A percentile compares a stretch with the other conserved stretches of the same genome.
Conservation (phyloP, 257 asterid genomes). For the Solanum bulbocastanum region DNA sequence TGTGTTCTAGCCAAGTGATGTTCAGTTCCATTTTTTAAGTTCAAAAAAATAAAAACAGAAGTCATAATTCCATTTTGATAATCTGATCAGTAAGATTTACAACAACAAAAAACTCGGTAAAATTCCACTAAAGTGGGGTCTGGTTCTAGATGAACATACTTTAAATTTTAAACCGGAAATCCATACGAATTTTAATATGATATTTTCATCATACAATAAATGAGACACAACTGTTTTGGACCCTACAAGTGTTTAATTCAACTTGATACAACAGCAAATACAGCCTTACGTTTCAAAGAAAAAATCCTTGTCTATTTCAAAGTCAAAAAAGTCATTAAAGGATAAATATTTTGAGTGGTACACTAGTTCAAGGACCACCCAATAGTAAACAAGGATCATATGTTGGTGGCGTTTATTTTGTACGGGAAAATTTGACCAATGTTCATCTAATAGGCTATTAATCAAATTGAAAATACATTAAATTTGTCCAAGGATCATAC, state of each 20-base stretch:
- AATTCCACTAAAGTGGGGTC: too few species aligned
- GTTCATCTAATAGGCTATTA: background rate
- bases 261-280: background rate
- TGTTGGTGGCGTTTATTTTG: too few species aligned
- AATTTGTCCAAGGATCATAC: background rate
- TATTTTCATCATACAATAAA: background rate
- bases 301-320: background rate
- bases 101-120: too few species aligned
- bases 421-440: background rate
- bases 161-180: background rate
- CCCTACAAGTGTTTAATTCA: background rate
- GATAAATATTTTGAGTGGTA: background rate
- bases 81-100: too few species aligned
- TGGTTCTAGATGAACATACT: too few species aligned
- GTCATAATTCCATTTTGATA: too few species aligned
- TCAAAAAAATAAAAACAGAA: too few species aligned
- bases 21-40: too few species aligned
- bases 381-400: background rate
- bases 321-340: background rate
- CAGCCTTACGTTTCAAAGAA: background rate
- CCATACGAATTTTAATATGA: background rate
- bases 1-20: too few species aligned
- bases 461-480: background rate
- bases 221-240: background rate
- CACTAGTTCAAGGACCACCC: background rate